These are phyloP conservation scores for Aspergillus coremiiformis DNA, from an alignment of 495 filamentous ascomycete genomes.

Conservation along the genomic window DNA sequence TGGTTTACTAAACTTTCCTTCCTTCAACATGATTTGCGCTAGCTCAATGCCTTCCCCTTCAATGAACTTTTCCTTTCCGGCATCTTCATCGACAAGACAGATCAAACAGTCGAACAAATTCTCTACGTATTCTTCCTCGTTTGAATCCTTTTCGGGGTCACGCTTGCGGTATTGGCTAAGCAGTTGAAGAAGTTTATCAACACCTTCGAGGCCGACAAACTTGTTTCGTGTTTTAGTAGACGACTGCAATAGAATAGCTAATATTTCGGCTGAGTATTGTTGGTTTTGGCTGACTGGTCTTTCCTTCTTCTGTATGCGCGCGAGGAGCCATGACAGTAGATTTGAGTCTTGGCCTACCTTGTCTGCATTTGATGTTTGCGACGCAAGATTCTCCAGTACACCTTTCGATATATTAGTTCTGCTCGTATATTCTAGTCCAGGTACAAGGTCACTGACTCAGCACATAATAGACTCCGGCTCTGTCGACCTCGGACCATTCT, in stretches of 20 bases:
- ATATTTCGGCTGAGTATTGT: constrained; percentile 86
- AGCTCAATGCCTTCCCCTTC: constrained; percentile 92
- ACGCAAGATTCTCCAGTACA: constrained; percentile 81
- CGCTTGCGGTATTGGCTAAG: constrained; percentile 82
- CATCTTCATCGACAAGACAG: constrained; percentile 66
- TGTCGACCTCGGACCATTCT: constrained; percentile 70
- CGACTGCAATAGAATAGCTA: constrained; percentile 78
- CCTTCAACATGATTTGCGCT: constrained; percentile 77
- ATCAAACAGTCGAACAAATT: constrained; percentile 82
- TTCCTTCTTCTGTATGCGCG: constrained; percentile 59
- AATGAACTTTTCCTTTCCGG: constrained; percentile 74
- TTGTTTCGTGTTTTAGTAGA: constrained; percentile 54
- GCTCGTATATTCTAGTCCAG: neutral
- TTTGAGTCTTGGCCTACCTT: constrained; percentile 59
- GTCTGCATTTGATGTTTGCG: constrained; percentile 57
- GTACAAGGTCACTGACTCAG: constrained; percentile 41
- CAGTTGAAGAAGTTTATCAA: constrained; percentile 75
- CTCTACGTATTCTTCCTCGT: constrained; percentile 91
- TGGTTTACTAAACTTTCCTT: constrained; percentile 71
- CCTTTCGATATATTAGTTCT: constrained; percentile 25
- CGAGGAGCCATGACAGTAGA: constrained; percentile 68
- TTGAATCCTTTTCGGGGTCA: constrained; percentile 77
- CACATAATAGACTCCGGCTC: constrained; percentile 78
- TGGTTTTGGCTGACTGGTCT: constrained; percentile 72
- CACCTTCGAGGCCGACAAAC: constrained; percentile 59